Conservation (phyloP, 257 asterid genomes). For the Solanum appendiculatum region DNA sequence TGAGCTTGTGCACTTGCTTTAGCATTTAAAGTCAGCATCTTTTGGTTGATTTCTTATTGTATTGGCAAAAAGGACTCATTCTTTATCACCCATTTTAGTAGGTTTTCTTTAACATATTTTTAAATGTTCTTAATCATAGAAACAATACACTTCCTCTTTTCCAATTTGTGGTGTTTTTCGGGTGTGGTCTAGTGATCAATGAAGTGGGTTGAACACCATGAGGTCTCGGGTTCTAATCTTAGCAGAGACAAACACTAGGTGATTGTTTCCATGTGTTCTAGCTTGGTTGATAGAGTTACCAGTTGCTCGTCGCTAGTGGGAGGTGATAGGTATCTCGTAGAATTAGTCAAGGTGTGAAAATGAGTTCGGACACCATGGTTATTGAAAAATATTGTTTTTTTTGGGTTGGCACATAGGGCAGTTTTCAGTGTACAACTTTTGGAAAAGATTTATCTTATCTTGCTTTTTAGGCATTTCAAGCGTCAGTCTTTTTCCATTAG, state of each 20-base stretch:
- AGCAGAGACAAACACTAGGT: too few species aligned
- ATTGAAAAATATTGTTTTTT: too few species aligned
- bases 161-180: neutral
- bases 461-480: neutral
- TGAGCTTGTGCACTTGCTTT: neutral
- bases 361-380: too few species aligned
- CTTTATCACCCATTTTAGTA: neutral
- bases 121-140: too few species aligned
- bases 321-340: too few species aligned
- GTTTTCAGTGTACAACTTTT: neutral
- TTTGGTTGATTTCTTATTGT: neutral
- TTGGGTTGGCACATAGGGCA: too few species aligned
- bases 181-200: neutral
- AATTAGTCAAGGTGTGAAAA: too few species aligned
- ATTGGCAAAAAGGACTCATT: neutral
- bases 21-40: neutral
- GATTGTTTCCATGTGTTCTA: too few species aligned
- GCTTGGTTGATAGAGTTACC: too few species aligned
- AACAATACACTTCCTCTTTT: too few species aligned
- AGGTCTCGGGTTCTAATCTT: neutral
- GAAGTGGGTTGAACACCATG: neutral
- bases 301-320: too few species aligned
- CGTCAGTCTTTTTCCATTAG: neutral
- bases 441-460: neutral
- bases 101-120: too few species aligned